Evolutionary conservation across 352 stramenopile genomes (phyloP).

Genomic region (Phytopythium delawarense): DNA sequence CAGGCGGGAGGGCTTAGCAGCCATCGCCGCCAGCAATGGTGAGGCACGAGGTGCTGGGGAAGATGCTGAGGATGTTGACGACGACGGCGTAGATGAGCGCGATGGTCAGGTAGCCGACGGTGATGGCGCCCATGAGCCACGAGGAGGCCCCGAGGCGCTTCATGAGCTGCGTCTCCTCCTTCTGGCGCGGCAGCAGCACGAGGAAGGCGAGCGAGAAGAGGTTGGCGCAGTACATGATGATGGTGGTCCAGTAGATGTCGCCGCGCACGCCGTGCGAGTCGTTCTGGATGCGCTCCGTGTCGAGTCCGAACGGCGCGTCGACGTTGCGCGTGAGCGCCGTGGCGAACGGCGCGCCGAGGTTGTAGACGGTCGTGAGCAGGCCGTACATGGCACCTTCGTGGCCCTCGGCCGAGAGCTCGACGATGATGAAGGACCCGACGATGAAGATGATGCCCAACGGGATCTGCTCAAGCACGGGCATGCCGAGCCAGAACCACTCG

Average conservation of each 20-base stretch:
- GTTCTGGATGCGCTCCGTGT: slow-evolving; percentile 46
- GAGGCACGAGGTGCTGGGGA: slow-evolving; percentile 44
- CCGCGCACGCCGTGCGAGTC: slow-evolving; percentile 36
- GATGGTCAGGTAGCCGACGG: slow-evolving; percentile 36
- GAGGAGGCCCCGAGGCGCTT: slow-evolving; percentile 55
- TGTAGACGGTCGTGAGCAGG: slow-evolving; percentile 58
- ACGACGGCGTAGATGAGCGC: slow-evolving; percentile 48
- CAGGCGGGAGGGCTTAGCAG: slow-evolving; percentile 11
- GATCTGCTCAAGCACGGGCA: slow-evolving; percentile 43
- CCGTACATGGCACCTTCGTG: slow-evolving; percentile 64
- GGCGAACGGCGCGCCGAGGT: slow-evolving; percentile 42
- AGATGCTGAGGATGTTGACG: slow-evolving; percentile 63
- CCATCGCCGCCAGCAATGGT: slow-evolving; percentile 49
- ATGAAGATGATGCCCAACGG: slow-evolving; percentile 52
- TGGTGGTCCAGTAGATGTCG: slow-evolving; percentile 43
- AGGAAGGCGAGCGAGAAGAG: slow-evolving; percentile 49
- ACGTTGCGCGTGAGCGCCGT: slow-evolving; percentile 38
- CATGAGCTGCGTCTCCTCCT: slow-evolving; percentile 58
- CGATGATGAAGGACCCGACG: slow-evolving; percentile 49
- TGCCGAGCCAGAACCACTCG: slow-evolving; percentile 47
- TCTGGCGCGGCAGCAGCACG: slow-evolving; percentile 56
- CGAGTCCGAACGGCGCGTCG: slow-evolving; percentile 33
- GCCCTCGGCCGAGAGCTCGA: slow-evolving; percentile 51
- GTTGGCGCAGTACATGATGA: slow-evolving; percentile 53
- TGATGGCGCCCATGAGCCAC: slow-evolving; percentile 43